Percentiles rank a stretch among this genome's conserved stretches.
Evolutionary conservation across 2,329 filamentous ascomycete species (phyloP).

Genomic region (Alternaria ventricosa): DNA sequence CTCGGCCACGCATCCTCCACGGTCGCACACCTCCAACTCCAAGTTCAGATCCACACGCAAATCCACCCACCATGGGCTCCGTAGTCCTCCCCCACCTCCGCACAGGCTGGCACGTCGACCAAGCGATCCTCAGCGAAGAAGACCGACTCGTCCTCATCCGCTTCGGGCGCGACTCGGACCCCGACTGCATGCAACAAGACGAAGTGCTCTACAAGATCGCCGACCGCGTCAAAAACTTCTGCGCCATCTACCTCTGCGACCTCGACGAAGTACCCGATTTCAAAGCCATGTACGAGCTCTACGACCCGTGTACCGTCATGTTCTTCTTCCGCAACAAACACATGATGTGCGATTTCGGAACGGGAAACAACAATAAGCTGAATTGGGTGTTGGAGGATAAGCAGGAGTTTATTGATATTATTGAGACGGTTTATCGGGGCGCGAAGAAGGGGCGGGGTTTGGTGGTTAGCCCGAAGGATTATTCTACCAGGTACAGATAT

Average conservation of each 20-base stretch:
- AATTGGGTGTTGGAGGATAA: slow-evolving; percentile 98
- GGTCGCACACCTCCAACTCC: background rate
- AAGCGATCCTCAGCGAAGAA: slow-evolving; percentile 80
- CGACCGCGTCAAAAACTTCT: slow-evolving; percentile 91
- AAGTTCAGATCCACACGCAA: background rate
- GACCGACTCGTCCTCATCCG: slow-evolving; percentile 92
- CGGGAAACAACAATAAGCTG: slow-evolving; percentile 98
- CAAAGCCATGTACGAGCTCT: slow-evolving; percentile 92
- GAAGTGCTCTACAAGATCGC: slow-evolving; percentile 95
- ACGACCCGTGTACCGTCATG: slow-evolving; percentile 94
- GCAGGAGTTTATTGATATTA: slow-evolving; percentile 97
- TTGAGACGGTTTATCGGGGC: slow-evolving; percentile 97
- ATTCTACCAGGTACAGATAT: slow-evolving; percentile 74
- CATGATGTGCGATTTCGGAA: slow-evolving; percentile 97
- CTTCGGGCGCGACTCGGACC: slow-evolving; percentile 86
- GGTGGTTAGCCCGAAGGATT: slow-evolving; percentile 91
- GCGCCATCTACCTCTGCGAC: slow-evolving; percentile 83
- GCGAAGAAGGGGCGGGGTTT: slow-evolving; percentile 97
- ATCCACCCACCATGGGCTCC: slow-evolving; percentile 67
- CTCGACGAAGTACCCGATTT: slow-evolving; percentile 72
- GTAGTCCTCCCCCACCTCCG: slow-evolving; percentile 90
- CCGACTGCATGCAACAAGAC: slow-evolving; percentile 83
- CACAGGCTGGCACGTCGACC: slow-evolving; percentile 97
- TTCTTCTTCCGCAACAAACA: slow-evolving; percentile 99
- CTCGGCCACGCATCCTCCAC: background rate